Evolutionary conservation across 2,329 filamentous ascomycete genomes (phyloP), one percentile per base, ranked within the genome.

Genomic region (Didymella glomerata): DNA sequence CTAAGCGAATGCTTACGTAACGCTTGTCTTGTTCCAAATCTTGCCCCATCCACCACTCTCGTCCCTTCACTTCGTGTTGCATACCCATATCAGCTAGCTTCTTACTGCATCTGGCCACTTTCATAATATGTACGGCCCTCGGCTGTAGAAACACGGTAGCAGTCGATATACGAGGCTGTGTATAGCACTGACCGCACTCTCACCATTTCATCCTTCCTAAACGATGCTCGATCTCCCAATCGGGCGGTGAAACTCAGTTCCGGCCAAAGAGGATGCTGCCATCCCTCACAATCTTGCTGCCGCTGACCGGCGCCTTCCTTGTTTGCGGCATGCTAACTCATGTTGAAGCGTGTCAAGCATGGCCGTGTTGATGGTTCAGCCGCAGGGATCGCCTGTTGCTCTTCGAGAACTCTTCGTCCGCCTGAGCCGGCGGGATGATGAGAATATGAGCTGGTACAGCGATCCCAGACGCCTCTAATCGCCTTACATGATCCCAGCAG

Each of bases 301-400:
- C 48, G 38, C 55, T 56, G 54, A 63, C 71, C 60, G 62, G 61
- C 58, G 53, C 30, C 48, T 60, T 67, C 71, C 69, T 60, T 72
- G 68, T 54, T 46, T 41, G 42, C 27, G 34, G 36, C 27, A 44
- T 56, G 49, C 50, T 60, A 45, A 61, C 62, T 55, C 59, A 52
- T 59, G 47, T 47, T 59, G 53, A 52, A 53, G 64, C 62, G 54
- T 57, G 51, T 54, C 57, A 58, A 48, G 60, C 66, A 67, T 65
- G 69, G 54, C 60, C 41, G 63, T 62, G 61, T 58, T 57, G 57
- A 63, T 68, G 68, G 66, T 61, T 68, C 69, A 65, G 65, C 65
- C 63, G 72, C 72, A 73, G 70, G 71, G 72, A 67, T 67, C 56
- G 58, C 67, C 60, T 63, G 66, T 63, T 72, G 68, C 66, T 62